Base-by-base conservation (phyloP, 1,139 yeast genomes). In the Saccharomyces hybrid region DNA sequence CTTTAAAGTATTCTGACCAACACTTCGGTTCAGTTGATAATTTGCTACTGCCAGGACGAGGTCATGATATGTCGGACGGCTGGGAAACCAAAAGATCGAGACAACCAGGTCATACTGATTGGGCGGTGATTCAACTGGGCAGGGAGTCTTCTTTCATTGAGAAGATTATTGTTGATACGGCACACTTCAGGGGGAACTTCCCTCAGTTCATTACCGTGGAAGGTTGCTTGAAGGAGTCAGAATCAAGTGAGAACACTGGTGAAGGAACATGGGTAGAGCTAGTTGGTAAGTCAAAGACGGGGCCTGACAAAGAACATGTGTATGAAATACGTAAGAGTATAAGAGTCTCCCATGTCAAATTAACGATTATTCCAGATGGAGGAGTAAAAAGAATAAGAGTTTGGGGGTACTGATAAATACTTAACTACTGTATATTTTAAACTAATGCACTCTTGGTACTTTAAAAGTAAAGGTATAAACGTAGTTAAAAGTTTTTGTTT, bases 81-180 rank as follows among this genome's bases (percentile, higher is more conserved):
- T 91, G 98, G 98, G 98, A 91, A 71, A 91, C 98, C n/a, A 82
- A 82, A 62, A 81, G 98, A 68, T 88, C 97, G 0, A 80, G 98
- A 70, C 78, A 75, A 20, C 80, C 84, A 3, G 91, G 88, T 47
- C 98, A 91, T 70, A 82, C 80, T 44, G 98, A 91, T 75, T 91
- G 97, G 97, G 96, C 82, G 2, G 78, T 88, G 52, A 79, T 91
- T 55, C 81, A 84, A 64, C 78, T 91, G 55, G 97, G 97, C 23
- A 81, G 85, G 30, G 73, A 75, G 27, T 74, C 86, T 7, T 76
- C 77, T 8, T 59, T 62, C 50, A 75, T 88, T 56, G 73, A 78
- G 41, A 77, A 81, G 57, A 73, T 90, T 48, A 78, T 86, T 2
- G 80, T 91, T 38, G 98, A 93, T 70, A 93, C 98, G 20, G 96